phyloP scores from a whole-genome alignment of 2,329 filamentous ascomycete genomes.

The Botrytis galanthina region DNA sequence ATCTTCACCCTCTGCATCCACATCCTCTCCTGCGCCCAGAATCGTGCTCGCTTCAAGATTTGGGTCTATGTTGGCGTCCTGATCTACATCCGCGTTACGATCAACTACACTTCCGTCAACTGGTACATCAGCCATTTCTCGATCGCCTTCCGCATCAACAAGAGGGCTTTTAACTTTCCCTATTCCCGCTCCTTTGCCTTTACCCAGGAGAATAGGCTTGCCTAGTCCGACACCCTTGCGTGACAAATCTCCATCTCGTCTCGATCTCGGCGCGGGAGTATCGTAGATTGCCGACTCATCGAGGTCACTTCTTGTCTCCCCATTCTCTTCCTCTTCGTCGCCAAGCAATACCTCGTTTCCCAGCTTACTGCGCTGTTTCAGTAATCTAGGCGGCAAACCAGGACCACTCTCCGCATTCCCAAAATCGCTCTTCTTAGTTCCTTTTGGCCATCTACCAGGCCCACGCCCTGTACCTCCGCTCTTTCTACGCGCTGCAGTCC shows the following conservation, averaged over 20 bases:
- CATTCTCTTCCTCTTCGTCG: slow-evolving; percentile 32
- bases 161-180: slow-evolving; percentile 28
- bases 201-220: slow-evolving; percentile 31
- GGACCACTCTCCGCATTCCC: slow-evolving; percentile 65
- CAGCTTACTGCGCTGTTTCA: slow-evolving; percentile 36
- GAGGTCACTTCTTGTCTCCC: slow-evolving; percentile 25
- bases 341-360: slow-evolving; percentile 38
- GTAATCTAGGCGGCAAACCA: slow-evolving; percentile 54
- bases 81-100: slow-evolving; percentile 5
- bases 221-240: slow-evolving; percentile 32
- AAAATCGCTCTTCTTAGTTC: slow-evolving; percentile 66
- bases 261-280: slow-evolving; percentile 30
- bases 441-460: slow-evolving; percentile 65
- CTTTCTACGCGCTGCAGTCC: slow-evolving; percentile 49
- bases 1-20: slow-evolving; percentile 8
- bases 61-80: slow-evolving; percentile 1
- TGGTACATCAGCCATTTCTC: slow-evolving; percentile 39
- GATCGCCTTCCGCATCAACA: slow-evolving; percentile 29
- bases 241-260: slow-evolving; percentile 26
- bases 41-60: neutral
- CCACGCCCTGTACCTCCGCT: slow-evolving; percentile 62
- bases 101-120: slow-evolving; percentile 27
- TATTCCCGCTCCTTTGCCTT: slow-evolving; percentile 22
- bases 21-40: neutral
- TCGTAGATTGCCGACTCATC: slow-evolving; percentile 35